Percentiles rank a stretch among this genome's conserved stretches.
Evolutionary conservation across 2,329 filamentous ascomycete genomes (phyloP).

Genomic region (Penicillium sp.): DNA sequence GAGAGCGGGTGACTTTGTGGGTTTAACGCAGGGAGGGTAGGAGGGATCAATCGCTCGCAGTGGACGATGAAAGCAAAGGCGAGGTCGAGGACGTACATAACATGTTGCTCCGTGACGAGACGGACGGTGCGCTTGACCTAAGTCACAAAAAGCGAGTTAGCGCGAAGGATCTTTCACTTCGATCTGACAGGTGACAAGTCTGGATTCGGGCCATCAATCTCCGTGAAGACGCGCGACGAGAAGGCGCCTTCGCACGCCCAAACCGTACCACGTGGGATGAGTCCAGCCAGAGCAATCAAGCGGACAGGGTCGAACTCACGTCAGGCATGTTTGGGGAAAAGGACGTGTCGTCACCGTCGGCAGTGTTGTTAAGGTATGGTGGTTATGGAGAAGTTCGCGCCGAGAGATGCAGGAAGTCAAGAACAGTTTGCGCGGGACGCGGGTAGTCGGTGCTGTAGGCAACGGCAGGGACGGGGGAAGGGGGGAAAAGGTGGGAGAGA

Average conservation of each 20-base stretch:
- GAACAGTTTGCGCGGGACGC: slow-evolving; percentile 6
- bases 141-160: slow-evolving; percentile 22
- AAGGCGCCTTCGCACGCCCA: not conserved
- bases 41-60: not conserved
- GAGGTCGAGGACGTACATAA: slow-evolving; percentile 66
- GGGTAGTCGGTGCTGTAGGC: not conserved
- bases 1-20: not conserved
- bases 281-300: not conserved
- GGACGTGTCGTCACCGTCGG: not conserved
- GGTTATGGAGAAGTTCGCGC: slow-evolving; percentile 6
- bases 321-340: slow-evolving; percentile 35
- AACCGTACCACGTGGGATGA: not conserved
- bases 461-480: not conserved
- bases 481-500: not conserved
- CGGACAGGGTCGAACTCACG: slow-evolving; percentile 28
- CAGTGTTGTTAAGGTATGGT: not conserved
- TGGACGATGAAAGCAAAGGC: slow-evolving; percentile 11
- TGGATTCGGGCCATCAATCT: not conserved
- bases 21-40: too few relatives aligned
- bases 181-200: not conserved
- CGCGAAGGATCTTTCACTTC: not conserved
- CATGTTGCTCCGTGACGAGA: slow-evolving; percentile 87
- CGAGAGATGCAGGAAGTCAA: slow-evolving; percentile 1
- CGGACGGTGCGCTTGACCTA: slow-evolving; percentile 84
- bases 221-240: not conserved